These are phyloP conservation scores for Fusarium udum DNA, from an alignment of 2,329 filamentous ascomycete genomes.

Conservation along the genomic window DNA sequence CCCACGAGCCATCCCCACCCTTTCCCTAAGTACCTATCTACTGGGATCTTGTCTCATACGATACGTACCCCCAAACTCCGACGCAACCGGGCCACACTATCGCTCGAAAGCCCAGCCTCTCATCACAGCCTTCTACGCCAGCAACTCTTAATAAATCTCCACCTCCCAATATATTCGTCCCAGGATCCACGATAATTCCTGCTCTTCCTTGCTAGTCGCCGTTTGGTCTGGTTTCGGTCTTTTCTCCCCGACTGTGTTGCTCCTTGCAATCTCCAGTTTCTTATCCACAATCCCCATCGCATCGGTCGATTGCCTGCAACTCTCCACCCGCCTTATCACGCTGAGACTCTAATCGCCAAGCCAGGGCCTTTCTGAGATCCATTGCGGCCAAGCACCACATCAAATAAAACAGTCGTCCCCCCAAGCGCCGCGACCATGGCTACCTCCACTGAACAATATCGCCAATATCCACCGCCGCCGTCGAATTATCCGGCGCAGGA, in stretches of 20 bases:
- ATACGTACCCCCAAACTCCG: constrained; percentile 37
- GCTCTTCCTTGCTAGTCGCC: constrained; percentile 44
- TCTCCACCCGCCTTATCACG: constrained; percentile 40
- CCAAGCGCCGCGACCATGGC: constrained; percentile 50
- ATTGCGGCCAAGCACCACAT: constrained; percentile 28
- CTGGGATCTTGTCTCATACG: constrained; percentile 27
- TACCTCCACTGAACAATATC: constrained; percentile 46
- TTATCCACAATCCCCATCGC: constrained; percentile 36
- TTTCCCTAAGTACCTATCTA: constrained; percentile 3
- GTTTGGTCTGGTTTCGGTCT: constrained; percentile 38
- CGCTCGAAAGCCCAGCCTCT: constrained; percentile 42
- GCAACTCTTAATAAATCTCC: constrained; percentile 40
- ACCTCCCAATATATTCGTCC: constrained; percentile 44
- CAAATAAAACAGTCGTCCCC: constrained; percentile 48
- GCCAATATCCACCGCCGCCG: constrained; percentile 42
- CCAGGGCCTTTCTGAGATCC: constrained; percentile 38
- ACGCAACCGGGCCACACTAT: constrained; percentile 42
- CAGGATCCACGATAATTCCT: constrained; percentile 33
- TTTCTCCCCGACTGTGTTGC: constrained; percentile 26
- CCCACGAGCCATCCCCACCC: constrained; percentile 31
- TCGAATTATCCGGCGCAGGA: constrained; percentile 41
- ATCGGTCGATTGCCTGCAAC: constrained; percentile 41
- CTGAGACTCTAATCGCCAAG: constrained; percentile 37
- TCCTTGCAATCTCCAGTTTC: constrained; percentile 34
- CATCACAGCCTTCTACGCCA: constrained; percentile 23